These are phyloP conservation scores for Malbranchea zuffiana DNA, from an alignment of 2,329 filamentous ascomycete species.

Conservation along the genomic window DNA sequence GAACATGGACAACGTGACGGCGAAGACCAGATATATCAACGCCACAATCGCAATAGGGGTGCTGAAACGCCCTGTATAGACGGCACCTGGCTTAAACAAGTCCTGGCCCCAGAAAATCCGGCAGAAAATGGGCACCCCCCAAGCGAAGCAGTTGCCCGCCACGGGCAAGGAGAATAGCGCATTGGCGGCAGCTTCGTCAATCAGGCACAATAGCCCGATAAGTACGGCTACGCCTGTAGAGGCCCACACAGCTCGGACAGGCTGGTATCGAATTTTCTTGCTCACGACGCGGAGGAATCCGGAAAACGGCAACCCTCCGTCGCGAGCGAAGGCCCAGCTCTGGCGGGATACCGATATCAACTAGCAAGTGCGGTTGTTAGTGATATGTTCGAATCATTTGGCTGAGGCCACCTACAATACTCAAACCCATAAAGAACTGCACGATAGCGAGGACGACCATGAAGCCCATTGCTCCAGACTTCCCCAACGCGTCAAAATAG, in stretches of 20 bases:
- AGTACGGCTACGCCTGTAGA: conserved; percentile 42
- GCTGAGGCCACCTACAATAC: conserved; percentile 29
- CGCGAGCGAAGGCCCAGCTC: conserved; percentile 53
- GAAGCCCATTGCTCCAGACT: conserved; percentile 47
- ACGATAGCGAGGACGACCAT: conserved; percentile 51
- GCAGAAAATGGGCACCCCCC: conserved; percentile 49
- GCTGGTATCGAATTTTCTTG: conserved; percentile 46
- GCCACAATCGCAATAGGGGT: conserved; percentile 44
- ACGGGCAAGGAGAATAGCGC: conserved; percentile 51
- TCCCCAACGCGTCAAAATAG: conserved; percentile 51
- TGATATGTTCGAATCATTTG: conserved; percentile 8
- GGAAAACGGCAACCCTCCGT: conserved; percentile 52
- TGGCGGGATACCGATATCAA: conserved; percentile 50
- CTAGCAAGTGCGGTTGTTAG: conserved; percentile 16
- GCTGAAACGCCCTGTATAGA: conserved; percentile 47
- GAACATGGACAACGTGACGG: conserved; percentile 49
- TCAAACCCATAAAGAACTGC: conserved; percentile 52
- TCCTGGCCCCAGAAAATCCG: conserved; percentile 48
- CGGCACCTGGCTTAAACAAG: conserved; percentile 48
- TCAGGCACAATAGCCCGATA: conserved; percentile 48
- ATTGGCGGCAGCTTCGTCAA: conserved; percentile 46
- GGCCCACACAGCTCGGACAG: conserved; percentile 46
- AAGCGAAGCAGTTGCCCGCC: conserved; percentile 51
- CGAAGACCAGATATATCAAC: conserved; percentile 45
- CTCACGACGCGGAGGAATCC: conserved; percentile 47